Evolutionary conservation across 345 rosid species (phyloP).

Genomic region (Eucalyptus pauciflora): DNA sequence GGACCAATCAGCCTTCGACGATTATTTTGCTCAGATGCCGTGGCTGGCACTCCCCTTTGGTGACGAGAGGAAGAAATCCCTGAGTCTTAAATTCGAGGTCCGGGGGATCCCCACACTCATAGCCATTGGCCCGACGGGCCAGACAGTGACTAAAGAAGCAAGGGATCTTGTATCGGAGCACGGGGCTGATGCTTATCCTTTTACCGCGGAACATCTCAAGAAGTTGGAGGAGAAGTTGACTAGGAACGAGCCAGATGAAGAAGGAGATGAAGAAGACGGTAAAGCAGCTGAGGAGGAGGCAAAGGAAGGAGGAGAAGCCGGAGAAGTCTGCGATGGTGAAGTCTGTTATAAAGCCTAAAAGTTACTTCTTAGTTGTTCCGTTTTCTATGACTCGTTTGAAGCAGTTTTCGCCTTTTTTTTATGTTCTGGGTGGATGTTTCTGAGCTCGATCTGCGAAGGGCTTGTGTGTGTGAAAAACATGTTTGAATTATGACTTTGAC

Average conservation of each 20-base stretch:
- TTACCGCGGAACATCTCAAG: constrained; percentile 8
- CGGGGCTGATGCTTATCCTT: constrained; percentile 34
- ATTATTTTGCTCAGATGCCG: constrained; percentile 22
- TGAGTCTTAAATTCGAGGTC: constrained; percentile 25
- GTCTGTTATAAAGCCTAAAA: background rate
- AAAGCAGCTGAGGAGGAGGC: background rate
- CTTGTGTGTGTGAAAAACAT: background rate
- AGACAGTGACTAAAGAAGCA: constrained; percentile 15
- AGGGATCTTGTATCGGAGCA: background rate
- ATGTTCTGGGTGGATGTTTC: background rate
- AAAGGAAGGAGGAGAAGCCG: background rate
- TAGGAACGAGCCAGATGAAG: background rate
- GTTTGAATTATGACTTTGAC: background rate
- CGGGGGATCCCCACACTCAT: constrained; percentile 17
- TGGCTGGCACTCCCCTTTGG: constrained; percentile 36
- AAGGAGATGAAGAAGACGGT: background rate
- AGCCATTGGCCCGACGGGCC: constrained; percentile 27
- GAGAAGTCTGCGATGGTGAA: constrained; percentile 14
- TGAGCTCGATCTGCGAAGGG: background rate
- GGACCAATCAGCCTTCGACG: constrained; percentile 15
- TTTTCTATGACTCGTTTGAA: background rate
- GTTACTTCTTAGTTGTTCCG: constrained; percentile 9
- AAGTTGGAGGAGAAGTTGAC: constrained; percentile 7
- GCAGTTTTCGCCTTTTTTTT: background rate
- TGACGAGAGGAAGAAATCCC: constrained; percentile 11